Evolutionary conservation across 306 rosid species (phyloP).

Genomic region (Lotus japonicus): DNA sequence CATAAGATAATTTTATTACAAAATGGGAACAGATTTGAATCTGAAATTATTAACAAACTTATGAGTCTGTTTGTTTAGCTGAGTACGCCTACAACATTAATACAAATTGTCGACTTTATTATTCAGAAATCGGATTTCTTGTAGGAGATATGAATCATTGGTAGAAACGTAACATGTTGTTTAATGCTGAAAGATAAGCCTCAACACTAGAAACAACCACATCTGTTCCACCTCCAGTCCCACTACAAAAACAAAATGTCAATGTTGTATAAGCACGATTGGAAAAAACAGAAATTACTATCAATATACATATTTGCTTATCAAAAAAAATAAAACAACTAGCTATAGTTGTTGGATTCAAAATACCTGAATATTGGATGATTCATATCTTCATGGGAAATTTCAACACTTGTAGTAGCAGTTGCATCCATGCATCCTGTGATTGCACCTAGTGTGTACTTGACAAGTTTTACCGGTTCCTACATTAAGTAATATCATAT

Average conservation of each 20-base stretch:
- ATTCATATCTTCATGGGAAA: constrained; percentile 36
- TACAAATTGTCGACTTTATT: too few species aligned
- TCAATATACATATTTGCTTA: too few species aligned
- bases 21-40: too few species aligned
- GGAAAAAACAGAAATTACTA: too few species aligned
- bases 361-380: constrained; percentile 58
- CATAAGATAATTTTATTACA: too few species aligned
- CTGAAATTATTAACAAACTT: too few species aligned
- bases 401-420: constrained; percentile 54
- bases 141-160: constrained; percentile 13
- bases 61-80: too few species aligned
- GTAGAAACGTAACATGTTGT: constrained; percentile 56
- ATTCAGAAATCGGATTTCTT: constrained; percentile 16
- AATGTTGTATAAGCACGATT: neutral
- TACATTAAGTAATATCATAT: constrained; percentile 19
- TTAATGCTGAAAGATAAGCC: constrained; percentile 69
- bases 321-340: neutral
- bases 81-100: too few species aligned
- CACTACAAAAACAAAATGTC: constrained; percentile 33
- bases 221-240: constrained; percentile 62
- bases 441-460: constrained; percentile 47
- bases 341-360: neutral
- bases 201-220: constrained; percentile 67
- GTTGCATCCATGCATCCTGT: constrained; percentile 62
- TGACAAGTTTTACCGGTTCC: constrained; percentile 61